Base-by-base conservation (phyloP, 1,284 basidiomycete genomes). In the Agaricales sp. region DNA sequence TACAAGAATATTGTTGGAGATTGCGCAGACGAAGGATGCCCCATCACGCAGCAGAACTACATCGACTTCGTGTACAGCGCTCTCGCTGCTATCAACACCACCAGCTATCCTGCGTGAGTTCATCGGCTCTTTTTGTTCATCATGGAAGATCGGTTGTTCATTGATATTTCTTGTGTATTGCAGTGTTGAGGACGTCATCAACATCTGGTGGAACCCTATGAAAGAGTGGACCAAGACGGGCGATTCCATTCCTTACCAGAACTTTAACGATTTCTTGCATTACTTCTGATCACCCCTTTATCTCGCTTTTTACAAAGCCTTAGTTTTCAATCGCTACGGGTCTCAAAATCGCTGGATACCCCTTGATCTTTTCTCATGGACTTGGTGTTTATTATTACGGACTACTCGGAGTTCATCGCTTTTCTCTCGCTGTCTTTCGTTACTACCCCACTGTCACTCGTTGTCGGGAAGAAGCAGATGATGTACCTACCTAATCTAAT, bases 201-300 rank as follows among this genome's bases (percentile, higher is more conserved):
- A 43, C 11, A 8, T 11, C 11, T 43, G 41, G 41, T 16, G 41
- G n/a, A 43, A 43, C 11, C 13, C 20, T 43, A 8, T 43, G 41
- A 43, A 43, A n/a, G 30, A n/a, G 41, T 43, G 41, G 41, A 19
- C 41, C 8, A 43, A 43, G 8, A 19, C 41, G 41, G 41, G 41
- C 13, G 20, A n/a, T 8, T 11, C n/a, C 11, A 19, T 43, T 8
- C 41, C 41, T n/a, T 43, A 43, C 18, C 8, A 8, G 8, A 19
- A 19, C 11, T 43, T 43, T 8, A 21, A 43, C 20, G 41, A 43
- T 19, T 43, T 16, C 20, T 43, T 43, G 41, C 41, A 43, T 16
- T 37, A 37, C 30, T 37, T 12, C 30, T n/a, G n/a, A n/a, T n/a
- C n/a, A n/a, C n/a, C n/a, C n/a, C n/a, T n/a, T n/a, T n/a, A n/a